A percentile compares a stretch with the other conserved stretches of the same genome.
Evolutionary conservation across 2,329 filamentous ascomycete genomes (phyloP).

Genomic region (Calonectria pauciramosa): DNA sequence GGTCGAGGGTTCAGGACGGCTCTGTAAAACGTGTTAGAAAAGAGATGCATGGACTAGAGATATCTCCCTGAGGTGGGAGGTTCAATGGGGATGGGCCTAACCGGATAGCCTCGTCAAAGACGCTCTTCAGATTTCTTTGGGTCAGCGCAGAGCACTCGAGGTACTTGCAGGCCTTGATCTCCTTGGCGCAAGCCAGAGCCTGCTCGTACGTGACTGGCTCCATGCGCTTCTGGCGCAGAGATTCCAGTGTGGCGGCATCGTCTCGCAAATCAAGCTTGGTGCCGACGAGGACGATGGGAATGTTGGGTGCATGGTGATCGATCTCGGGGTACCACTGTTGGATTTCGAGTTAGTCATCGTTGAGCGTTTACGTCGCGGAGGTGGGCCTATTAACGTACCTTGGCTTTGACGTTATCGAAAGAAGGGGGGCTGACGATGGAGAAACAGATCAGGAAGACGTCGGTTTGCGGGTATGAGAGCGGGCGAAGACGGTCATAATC

Average conservation of each 20-base stretch:
- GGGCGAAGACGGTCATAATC: constrained; percentile 97
- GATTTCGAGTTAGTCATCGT: constrained; percentile 4
- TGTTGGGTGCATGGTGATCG: constrained; percentile 93
- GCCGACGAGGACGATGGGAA: constrained; percentile 96
- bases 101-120: constrained; percentile 99
- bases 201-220: constrained; percentile 97
- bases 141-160: constrained; percentile 97
- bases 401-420: constrained; percentile 98
- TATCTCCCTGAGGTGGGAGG: neutral
- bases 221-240: constrained; percentile 92
- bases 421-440: constrained; percentile 98
- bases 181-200: constrained; percentile 88
- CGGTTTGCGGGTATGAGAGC: constrained; percentile 97
- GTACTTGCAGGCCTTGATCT: constrained; percentile 97
- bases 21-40: constrained; percentile 59
- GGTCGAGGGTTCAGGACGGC: constrained; percentile 80
- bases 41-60: neutral
- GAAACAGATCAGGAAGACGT: constrained; percentile 98
- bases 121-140: constrained; percentile 96
- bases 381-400: constrained; percentile 71
- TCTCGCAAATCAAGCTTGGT: constrained; percentile 97
- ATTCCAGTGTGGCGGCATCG: constrained; percentile 85
- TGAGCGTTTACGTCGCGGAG: neutral
- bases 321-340: constrained; percentile 96
- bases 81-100: constrained; percentile 62